Evolutionary conservation across 139 green algal species (phyloP).

Genomic region (Tetraselmis chui): DNA sequence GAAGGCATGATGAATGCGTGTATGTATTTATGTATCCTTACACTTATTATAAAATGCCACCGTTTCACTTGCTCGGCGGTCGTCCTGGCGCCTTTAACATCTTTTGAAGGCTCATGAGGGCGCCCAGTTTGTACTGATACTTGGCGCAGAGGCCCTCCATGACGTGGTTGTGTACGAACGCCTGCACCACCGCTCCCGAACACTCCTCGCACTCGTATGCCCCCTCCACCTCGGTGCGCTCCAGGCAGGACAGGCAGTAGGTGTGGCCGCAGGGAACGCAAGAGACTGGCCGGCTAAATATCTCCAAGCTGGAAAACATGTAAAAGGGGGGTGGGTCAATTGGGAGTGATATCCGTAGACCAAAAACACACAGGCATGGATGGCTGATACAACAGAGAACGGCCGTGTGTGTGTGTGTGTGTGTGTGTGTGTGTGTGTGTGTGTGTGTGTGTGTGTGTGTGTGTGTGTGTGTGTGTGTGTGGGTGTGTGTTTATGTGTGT

Average conservation of each 20-base stretch:
- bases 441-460: no score
- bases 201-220: slow-evolving; percentile 10
- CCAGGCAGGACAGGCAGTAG: slow-evolving; percentile 18
- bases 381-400: no score
- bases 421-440: no score
- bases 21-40: no score
- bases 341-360: no score
- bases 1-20: no score
- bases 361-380: no score
- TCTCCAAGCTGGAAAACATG: background rate
- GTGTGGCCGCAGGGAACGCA: slow-evolving; percentile 14
- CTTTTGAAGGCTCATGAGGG: slow-evolving; percentile 7
- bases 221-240: background rate
- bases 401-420: no score
- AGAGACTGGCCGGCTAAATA: slow-evolving; percentile 11
- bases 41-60: no score
- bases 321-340: no score
- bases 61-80: background rate
- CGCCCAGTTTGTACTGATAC: slow-evolving; percentile 14
- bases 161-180: slow-evolving; percentile 3
- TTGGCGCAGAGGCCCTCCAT: slow-evolving; percentile 14
- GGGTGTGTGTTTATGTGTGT: no score
- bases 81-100: background rate
- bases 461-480: no score
- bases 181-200: slow-evolving; percentile 2